Percentiles rank a stretch among this genome's conserved stretches.
phyloP scores from a whole-genome alignment of 306 rosid genomes.

The Vigna trinervia region DNA sequence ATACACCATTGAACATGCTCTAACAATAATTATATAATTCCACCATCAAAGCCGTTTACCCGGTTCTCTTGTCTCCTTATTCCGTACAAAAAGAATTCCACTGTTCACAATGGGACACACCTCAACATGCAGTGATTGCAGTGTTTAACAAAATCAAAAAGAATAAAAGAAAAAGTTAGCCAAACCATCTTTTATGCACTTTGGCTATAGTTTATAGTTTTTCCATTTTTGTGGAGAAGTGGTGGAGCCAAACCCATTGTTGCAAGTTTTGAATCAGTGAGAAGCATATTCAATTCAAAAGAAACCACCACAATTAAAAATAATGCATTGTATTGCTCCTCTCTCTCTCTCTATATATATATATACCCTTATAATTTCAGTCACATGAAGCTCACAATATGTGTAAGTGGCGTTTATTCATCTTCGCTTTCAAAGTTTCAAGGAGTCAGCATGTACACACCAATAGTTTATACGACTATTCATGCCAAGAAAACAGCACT shows the following conservation, averaged over 20 bases:
- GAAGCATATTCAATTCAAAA: constrained; percentile 17
- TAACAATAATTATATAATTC: constrained; percentile 33
- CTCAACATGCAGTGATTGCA: constrained; percentile 4
- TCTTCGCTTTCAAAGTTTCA: constrained; percentile 39
- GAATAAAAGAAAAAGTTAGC: not conserved
- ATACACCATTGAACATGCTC: not conserved
- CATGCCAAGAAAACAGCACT: constrained; percentile 42
- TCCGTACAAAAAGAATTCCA: constrained; percentile 41
- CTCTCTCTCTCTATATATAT: too few species aligned
- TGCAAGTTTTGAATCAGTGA: not conserved
- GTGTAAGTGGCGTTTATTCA: constrained; percentile 36
- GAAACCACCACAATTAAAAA: not conserved
- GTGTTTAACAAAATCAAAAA: not conserved
- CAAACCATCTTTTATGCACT: constrained; percentile 18
- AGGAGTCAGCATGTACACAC: not conserved
- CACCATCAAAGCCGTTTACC: constrained; percentile 50
- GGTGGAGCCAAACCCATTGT: constrained; percentile 24
- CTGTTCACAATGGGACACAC: constrained; percentile 30
- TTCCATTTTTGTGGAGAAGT: constrained; percentile 10
- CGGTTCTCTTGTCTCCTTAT: constrained; percentile 56
- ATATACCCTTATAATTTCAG: not conserved
- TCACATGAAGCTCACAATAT: constrained; percentile 32
- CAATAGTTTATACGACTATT: constrained; percentile 22
- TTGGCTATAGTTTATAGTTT: constrained; percentile 17
- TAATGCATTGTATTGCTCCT: not conserved